Base-by-base conservation (phyloP, 306 rosid genomes). In the Lagenaria siceraria region DNA sequence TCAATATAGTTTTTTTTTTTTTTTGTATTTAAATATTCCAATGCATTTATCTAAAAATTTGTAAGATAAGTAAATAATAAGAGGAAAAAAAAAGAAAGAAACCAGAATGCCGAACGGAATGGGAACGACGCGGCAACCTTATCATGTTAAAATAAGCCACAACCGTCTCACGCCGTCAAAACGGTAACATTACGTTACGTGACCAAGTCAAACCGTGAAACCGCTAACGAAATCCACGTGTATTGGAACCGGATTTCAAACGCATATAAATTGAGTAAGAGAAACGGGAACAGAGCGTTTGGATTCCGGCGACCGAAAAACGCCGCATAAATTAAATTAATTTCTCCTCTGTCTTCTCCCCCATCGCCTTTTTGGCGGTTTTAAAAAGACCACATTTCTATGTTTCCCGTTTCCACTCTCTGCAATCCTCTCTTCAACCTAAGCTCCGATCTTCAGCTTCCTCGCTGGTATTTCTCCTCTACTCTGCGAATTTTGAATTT, bases 331-430 rank as follows among this genome's bases (percentile, higher is more conserved):
- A 71, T 63, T 42, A 51, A 46, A 46, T 13, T 10, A n/a, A 60
- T 64, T 71, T 71, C 80, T 77, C 43, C 40, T 19, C 48, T 7
- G n/a, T 13, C 48, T 13, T 42, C 48, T 42, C 82, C 73, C 81
- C 88, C 65, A 78, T 81, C 83, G 48, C 87, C 82, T 84, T 12
- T 90, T 89, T 90, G 90, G 97, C 93, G 95, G 89, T 88, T 89
- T 81, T 78, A 46, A 64, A 63, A 81, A 71, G 60, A 18, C 42
- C 40, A 27, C 13, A 22, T 71, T 49, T 49, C 87, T 58, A 81
- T 81, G 80, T 86, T 78, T 84, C 80, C 88, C 56, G 90, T 87
- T 90, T 84, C 83, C 64, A 55, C 61, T 59, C 27, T 38, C 54
- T 58, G 27, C 2, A 42, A 52, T 78, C 22, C 49, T 80, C 76